phyloP scores from a whole-genome alignment of 179 eudicot genomes.

The Silene vulgaris region DNA sequence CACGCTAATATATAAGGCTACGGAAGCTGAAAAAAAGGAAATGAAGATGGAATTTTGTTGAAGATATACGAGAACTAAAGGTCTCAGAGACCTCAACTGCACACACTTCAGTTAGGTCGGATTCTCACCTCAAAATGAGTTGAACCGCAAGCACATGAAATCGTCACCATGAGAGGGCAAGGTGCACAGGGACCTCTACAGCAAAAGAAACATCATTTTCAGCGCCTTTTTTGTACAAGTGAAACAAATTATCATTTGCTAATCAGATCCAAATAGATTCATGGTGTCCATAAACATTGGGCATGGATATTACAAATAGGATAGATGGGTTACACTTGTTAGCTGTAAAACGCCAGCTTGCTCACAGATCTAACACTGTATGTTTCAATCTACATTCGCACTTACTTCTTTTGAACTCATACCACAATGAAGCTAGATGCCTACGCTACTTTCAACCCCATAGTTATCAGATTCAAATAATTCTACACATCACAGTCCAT shows the following conservation, averaged over 20 bases:
- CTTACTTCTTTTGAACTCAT: not conserved
- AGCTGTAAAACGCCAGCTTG: not conserved
- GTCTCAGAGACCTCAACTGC: not conserved
- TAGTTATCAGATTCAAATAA: not conserved
- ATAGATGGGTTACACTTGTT: not conserved
- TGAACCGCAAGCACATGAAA: slow-evolving; percentile 84
- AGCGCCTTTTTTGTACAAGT: not conserved
- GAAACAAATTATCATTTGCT: not conserved
- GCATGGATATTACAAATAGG: not conserved
- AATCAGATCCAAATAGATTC: slow-evolving; percentile 1
- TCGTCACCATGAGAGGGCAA: slow-evolving; percentile 93
- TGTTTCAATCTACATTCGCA: not conserved
- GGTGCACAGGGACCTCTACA: slow-evolving; percentile 99
- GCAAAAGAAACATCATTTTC: slow-evolving; percentile 21
- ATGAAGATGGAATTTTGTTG: not conserved
- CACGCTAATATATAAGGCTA: not conserved
- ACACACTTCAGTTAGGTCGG: not conserved
- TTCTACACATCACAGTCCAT: not conserved
- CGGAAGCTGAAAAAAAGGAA: not conserved
- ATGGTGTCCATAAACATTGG: not conserved
- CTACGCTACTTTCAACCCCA: not conserved
- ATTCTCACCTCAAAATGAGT: slow-evolving; percentile 81
- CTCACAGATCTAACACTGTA: not conserved
- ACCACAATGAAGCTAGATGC: not conserved
- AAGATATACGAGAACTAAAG: not conserved